Base-by-base conservation (phyloP, 257 asterid species). In the Nicotiana sylvestris region DNA sequence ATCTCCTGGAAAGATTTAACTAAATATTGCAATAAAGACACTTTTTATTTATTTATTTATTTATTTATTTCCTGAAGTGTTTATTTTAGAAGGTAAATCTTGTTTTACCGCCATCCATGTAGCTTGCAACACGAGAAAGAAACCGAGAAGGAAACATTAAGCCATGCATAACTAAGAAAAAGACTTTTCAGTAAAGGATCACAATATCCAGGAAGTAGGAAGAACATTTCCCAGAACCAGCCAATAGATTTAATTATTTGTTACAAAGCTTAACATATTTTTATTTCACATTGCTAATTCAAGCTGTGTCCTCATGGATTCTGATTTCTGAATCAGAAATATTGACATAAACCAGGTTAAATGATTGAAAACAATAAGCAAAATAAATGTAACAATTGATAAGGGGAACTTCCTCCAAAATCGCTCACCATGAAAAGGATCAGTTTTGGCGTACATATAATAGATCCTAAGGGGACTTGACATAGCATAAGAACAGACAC, bases 221-320 rank as follows among this genome's bases (percentile, higher is more conserved):
- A 76, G 46, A 76, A 76, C 46, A 74, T 27, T 74, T 46, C 27
- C 2, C 4, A 15, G 15, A 49, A 74, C 15, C 80, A 74, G 15
- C 43, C 32, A 49, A 49, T 13, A 51, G 64, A 12, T 27, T 15
- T 12, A 21, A 16, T 21, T 72, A 21, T 72, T 74, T 74, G 9
- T 49, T 51, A 46, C 12, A 37, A 72, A 74, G 62, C 39, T 8
- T 17, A 51, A 16, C 64, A 27, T 74, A 27, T 4, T 49, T 37
- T 39, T 37, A 69, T 18, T 69, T 72, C 61, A 46, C 61, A 72
- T 46, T 46, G 61, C 79, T 72, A 72, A 72, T 39, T 46, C 79
- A 25, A 46, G 39, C n/a, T 21, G 60, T 5, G 2, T 25, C 64
- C 80, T 15, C 46, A 4, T 76, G 43, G 53, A 76, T 29, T 27